Evolutionary conservation across 257 asterid species (phyloP), one percentile per base, ranked within the genome.

Genomic region (Buddleja alternifolia): DNA sequence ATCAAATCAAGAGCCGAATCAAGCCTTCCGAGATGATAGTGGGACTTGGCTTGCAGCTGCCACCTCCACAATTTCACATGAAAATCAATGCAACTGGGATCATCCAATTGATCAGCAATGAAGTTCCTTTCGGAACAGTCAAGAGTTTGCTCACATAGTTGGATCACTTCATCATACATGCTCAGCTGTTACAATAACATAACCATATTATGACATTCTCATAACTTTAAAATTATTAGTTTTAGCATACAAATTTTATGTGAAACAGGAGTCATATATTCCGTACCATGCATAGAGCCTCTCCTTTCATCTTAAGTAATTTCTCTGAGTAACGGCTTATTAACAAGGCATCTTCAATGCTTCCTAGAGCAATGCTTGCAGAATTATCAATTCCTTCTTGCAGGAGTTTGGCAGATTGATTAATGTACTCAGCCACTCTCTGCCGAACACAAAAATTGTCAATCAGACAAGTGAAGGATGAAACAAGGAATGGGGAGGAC

Each of bases 281-380:
- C 75, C 95, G 63, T 78, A 93, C 99, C 83, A 67, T 75, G 82
- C 81, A 85, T 42, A 93, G 77, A 36, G 90, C 94, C 82, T 87
- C 91, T 75, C 90, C 97, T 81, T 88, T 93, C 93, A 90, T 80
- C 92, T 88, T 83, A 73, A 88, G 82, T 69, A 90, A 78, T 72
- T 73, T 83, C 77, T 93, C 99, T 3, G 97, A 93, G 74, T 78
- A 86, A 68, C 81, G 81, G 80, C 99, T 85, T 58, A 84, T 77
- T 29, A 77, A 76, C 79, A 88, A 74, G 67, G 91, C 97, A 72
- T 87, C 90, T 41, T 19, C 77, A 77, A 85, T 84, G 63, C 70
- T 79, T 44, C 16, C 82, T 44, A 94, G 83, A 50, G 96, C 95
- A 63, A 29, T 66, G 34, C 44, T 74, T 44, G 91, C 93, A 44